Evolutionary conservation across 192 early-diverging fungal species (phyloP).

Genomic region (Endogone sp.): DNA sequence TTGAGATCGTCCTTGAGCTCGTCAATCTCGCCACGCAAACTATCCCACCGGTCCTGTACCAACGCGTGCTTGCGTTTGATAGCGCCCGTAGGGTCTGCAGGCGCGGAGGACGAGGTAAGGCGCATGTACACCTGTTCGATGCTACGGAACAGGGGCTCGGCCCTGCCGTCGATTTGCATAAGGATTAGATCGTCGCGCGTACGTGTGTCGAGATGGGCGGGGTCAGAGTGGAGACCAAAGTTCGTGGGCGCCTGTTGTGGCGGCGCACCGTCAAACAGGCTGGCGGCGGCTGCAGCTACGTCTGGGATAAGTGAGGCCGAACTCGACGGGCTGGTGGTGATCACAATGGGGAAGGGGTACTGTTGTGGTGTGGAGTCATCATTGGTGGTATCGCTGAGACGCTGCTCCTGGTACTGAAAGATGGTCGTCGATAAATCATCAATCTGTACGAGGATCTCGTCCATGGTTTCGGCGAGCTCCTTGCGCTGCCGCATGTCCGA

Average conservation of each 20-base stretch:
- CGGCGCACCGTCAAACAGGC: conserved; percentile 28
- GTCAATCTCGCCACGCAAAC: conserved; percentile 48
- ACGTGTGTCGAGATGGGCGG: conserved; percentile 24
- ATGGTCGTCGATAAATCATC: conserved; percentile 37
- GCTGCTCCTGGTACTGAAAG: conserved; percentile 39
- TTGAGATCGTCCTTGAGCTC: conserved; percentile 53
- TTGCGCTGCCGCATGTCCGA: conserved; percentile 30
- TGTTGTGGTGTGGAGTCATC: conserved; percentile 24
- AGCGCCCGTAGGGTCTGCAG: conserved; percentile 24
- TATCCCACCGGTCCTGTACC: conserved; percentile 46
- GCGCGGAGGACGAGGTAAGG: conserved; percentile 19
- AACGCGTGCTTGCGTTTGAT: conserved; percentile 25
- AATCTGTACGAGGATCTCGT: conserved; percentile 36
- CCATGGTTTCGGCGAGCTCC: conserved; percentile 29
- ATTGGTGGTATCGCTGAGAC: conserved; percentile 15
- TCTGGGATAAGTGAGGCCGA: conserved; percentile 23
- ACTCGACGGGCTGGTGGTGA: conserved; percentile 22
- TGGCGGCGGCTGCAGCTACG: conserved; percentile 32
- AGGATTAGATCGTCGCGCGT: conserved; percentile 26
- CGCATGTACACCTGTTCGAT: conserved; percentile 43
- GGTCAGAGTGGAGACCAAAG: conserved; percentile 10
- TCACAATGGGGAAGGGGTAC: conserved; percentile 26
- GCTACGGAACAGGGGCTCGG: conserved; percentile 44
- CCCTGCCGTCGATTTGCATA: conserved; percentile 44
- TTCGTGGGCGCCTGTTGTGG: conserved; percentile 17